Conservation (phyloP, 352 stramenopile species). For the Paralagenidium karlingii region DNA sequence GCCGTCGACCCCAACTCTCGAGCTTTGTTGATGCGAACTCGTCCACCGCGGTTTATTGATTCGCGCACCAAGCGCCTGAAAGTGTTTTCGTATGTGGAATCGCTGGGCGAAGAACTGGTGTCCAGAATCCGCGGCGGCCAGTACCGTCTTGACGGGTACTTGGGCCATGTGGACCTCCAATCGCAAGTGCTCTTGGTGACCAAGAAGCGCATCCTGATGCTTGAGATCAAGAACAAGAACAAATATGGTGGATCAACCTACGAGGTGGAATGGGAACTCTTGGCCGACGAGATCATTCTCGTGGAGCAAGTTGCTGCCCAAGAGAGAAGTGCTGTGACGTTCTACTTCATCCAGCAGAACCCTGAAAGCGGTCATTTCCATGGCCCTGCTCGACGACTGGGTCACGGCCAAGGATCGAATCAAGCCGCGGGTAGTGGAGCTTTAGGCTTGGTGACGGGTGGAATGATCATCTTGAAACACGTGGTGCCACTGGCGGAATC, state of each 20-base stretch:
- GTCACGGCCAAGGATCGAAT: slow-evolving; percentile 1
- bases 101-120: slow-evolving; percentile 79
- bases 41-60: slow-evolving; percentile 72
- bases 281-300: slow-evolving; percentile 67
- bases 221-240: slow-evolving; percentile 49
- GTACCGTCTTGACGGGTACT: slow-evolving; percentile 68
- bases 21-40: slow-evolving; percentile 54
- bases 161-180: slow-evolving; percentile 71
- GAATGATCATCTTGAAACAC: slow-evolving; percentile 71
- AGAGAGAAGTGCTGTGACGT: slow-evolving; percentile 14
- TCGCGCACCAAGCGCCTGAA: slow-evolving; percentile 66
- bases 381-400: too few relatives aligned
- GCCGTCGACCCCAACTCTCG: slow-evolving; percentile 71
- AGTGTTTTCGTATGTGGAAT: slow-evolving; percentile 81
- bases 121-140: slow-evolving; percentile 60
- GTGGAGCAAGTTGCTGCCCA: slow-evolving; percentile 32
- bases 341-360: slow-evolving; percentile 64
- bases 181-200: slow-evolving; percentile 80
- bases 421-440: not conserved
- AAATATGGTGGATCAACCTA: too few relatives aligned
- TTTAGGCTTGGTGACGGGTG: not conserved
- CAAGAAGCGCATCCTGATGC: slow-evolving; percentile 62
- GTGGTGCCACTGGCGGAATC: slow-evolving; percentile 53
- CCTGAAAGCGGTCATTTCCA: slow-evolving; percentile 6
- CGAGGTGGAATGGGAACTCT: slow-evolving; percentile 67